phyloP scores from a whole-genome alignment of 73 alveolate species.

The Paramecium caudatum region DNA sequence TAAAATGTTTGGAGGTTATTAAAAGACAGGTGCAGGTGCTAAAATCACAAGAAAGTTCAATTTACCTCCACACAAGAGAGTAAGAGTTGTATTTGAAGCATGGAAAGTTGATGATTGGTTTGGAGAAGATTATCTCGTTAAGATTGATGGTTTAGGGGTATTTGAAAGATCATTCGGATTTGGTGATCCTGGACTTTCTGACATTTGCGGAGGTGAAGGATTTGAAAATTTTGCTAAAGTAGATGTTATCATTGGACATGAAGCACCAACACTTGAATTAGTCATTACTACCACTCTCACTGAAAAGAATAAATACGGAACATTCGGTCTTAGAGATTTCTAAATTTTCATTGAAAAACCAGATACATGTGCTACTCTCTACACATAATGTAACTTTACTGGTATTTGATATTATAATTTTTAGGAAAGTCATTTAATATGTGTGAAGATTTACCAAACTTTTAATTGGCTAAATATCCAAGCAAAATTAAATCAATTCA shows the following conservation, averaged over 20 bases:
- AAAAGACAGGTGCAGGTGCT: slow-evolving; percentile 41
- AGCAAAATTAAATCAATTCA: slow-evolving; percentile 41
- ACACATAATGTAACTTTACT: slow-evolving; percentile 34
- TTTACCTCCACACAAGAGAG: slow-evolving; percentile 46
- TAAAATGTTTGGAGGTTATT: slow-evolving; percentile 62
- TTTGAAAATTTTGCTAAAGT: slow-evolving; percentile 9
- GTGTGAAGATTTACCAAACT: slow-evolving; percentile 47
- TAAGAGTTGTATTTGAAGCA: slow-evolving; percentile 20
- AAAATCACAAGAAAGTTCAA: slow-evolving; percentile 11
- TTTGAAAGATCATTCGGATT: slow-evolving; percentile 44
- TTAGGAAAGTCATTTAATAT: slow-evolving; percentile 53
- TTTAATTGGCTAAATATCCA: slow-evolving; percentile 7
- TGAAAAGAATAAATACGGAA: background rate
- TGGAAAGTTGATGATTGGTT: slow-evolving; percentile 56
- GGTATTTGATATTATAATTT: background rate
- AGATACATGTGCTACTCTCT: slow-evolving; percentile 56
- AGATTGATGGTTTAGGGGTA: slow-evolving; percentile 22
- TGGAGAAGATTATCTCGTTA: slow-evolving; percentile 11
- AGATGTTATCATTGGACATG: slow-evolving; percentile 57
- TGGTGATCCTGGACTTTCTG: slow-evolving; percentile 39
- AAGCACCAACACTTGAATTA: background rate
- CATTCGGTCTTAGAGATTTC: slow-evolving; percentile 44
- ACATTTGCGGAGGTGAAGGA: slow-evolving; percentile 58
- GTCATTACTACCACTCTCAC: slow-evolving; percentile 18
- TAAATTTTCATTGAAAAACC: slow-evolving; percentile 33